Evolutionary conservation across 2,329 filamentous ascomycete genomes (phyloP).

Genomic region (Ilyonectria mors-panacis): DNA sequence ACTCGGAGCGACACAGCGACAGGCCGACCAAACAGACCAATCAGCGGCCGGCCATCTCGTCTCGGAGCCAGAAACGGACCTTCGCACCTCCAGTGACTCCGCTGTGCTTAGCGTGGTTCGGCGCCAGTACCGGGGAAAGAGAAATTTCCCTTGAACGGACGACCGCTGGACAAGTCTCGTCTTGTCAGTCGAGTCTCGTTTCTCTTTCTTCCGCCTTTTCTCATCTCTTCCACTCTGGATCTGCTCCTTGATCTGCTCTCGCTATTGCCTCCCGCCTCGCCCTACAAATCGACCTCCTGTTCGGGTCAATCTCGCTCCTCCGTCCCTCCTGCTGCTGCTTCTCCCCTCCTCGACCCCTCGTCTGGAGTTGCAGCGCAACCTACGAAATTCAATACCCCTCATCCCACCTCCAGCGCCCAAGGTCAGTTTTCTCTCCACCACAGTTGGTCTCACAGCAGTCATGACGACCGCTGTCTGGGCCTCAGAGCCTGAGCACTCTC

Average conservation of each 20-base stretch:
- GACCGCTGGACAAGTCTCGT: constrained; percentile 8
- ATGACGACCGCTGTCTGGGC: too few relatives aligned
- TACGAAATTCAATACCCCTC: constrained; percentile 30
- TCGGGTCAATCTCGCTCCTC: constrained; percentile 11
- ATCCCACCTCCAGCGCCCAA: constrained; percentile 14
- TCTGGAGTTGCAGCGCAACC: constrained; percentile 33
- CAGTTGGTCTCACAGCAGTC: background rate
- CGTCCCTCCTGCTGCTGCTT: constrained; percentile 45
- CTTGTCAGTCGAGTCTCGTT: constrained; percentile 15
- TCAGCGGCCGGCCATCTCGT: constrained; percentile 24
- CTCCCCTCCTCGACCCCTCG: constrained; percentile 42
- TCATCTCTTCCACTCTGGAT: constrained; percentile 11
- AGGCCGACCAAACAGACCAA: constrained; percentile 32
- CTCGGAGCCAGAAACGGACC: constrained; percentile 46
- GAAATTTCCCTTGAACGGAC: constrained; percentile 41
- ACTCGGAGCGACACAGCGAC: constrained; percentile 8
- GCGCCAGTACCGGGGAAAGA: constrained; percentile 26
- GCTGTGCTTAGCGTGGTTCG: constrained; percentile 21
- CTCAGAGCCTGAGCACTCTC: background rate
- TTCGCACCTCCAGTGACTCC: constrained; percentile 11
- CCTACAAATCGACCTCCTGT: constrained; percentile 22
- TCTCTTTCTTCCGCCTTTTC: constrained; percentile 12
- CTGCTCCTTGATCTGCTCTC: constrained; percentile 1
- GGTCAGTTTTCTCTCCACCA: constrained; percentile 21
- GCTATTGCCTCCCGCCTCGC: background rate